phyloP scores from a whole-genome alignment of 2,329 filamentous ascomycete genomes.

The Coniella vitis region DNA sequence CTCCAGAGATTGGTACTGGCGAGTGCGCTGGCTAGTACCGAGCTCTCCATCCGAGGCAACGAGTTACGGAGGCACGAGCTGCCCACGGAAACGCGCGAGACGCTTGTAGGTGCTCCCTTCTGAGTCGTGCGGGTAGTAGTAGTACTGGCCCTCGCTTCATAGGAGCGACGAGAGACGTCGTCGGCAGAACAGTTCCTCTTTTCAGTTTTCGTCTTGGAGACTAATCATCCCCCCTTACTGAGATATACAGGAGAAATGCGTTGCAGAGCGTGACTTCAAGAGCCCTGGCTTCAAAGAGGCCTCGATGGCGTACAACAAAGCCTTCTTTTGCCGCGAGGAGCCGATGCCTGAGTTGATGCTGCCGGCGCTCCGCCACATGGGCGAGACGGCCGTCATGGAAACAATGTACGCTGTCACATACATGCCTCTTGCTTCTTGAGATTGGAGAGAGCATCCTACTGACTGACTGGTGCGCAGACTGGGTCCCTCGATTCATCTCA shows the following conservation, averaged over 20 bases:
- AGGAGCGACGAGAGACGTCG: no score
- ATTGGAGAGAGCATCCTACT: not conserved
- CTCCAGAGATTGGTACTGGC: slow-evolving; percentile 23
- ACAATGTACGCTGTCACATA: not conserved
- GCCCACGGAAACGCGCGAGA: not conserved
- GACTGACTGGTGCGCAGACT: slow-evolving; percentile 8
- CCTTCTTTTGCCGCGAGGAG: not conserved
- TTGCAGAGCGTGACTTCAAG: not conserved
- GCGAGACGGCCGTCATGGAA: not conserved
- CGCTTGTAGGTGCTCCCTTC: not conserved
- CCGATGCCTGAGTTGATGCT: not conserved
- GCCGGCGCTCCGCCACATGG: not conserved
- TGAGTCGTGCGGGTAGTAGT: no score
- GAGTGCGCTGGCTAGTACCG: slow-evolving; percentile 25
- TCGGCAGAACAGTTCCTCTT: no score
- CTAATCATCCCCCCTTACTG: not conserved
- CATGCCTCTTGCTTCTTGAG: not conserved
- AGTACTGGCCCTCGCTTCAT: no score
- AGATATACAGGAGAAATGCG: not conserved
- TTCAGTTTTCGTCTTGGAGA: no score
- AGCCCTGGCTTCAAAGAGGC: not conserved
- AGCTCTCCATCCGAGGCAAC: not conserved
- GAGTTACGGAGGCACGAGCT: slow-evolving; percentile 1
- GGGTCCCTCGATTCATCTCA: slow-evolving; percentile 16
- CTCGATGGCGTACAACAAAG: slow-evolving; percentile 2